Evolutionary conservation across 2,329 filamentous ascomycete genomes (phyloP), one percentile per base, ranked within the genome.

Genomic region (Botrytis porri): DNA sequence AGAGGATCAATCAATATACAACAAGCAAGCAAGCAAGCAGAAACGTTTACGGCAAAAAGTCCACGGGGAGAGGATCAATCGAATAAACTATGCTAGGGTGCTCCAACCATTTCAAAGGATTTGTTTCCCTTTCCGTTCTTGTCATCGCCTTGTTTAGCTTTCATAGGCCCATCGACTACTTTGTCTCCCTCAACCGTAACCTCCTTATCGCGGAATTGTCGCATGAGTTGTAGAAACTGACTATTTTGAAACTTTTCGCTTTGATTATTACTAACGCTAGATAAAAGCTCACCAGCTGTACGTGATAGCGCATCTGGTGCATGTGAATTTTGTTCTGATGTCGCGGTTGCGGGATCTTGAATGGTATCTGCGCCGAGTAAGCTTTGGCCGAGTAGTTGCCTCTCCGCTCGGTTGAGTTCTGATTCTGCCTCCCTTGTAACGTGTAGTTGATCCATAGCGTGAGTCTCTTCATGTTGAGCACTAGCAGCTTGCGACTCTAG

Each of bases 171-270:
- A 45, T 65, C 75, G 22, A 92, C 88, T 78, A 92, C 85, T 77
- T 89, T 88, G 80, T 93, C 90, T 59, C 90, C 92, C 76, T 93
- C 86, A 54, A 96, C 89, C 66, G 87, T 87, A 22, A 94, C 89
- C 82, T 96, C 90, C 72, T 87, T 85, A 79, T 93, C 89, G 69
- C 91, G 87, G 71, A 96, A 88, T 74, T 88, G 87, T 41, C 92
- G 88, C 93, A 97, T 96, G 63, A 97, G 84, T 6, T 87, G 85
- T 0, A 95, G 83, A 79, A 97, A 97, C 73, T 88, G 88, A 76
- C 92, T 95, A 79, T 94, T 89, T 77, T 90, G 88, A 81, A 96
- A 96, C 79, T 95, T 95, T 64, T 89, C 84, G 72, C 87, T 90
- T 73, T 88, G 86, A 77, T 95, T 90, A 77, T 90, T 85, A 32